phyloP scores from a whole-genome alignment of 2,329 filamentous ascomycete genomes.

The Claviceps citrina region DNA sequence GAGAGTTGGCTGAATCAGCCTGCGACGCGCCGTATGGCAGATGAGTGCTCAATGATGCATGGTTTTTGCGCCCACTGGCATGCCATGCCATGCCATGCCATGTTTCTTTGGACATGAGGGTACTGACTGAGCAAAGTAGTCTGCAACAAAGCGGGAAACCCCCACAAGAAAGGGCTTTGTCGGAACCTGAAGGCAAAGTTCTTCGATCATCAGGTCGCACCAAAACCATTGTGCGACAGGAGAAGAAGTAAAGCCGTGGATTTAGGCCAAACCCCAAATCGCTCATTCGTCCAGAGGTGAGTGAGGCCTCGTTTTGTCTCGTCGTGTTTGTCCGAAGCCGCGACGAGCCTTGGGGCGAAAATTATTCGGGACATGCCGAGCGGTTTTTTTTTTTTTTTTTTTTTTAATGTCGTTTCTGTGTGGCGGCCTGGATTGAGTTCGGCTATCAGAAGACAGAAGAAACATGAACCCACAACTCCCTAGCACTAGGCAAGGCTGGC shows the following conservation, averaged over 20 bases:
- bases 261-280: not conserved
- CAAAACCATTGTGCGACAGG: conserved; percentile 8
- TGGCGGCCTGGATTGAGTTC: not conserved
- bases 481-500: no score
- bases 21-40: not conserved
- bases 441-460: no score
- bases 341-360: not conserved
- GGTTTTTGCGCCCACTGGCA: not conserved
- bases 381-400: no score
- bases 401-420: not conserved
- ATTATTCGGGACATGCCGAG: conserved; percentile 7
- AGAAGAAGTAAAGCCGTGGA: conserved; percentile 6
- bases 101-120: not conserved
- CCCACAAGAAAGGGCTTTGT: conserved; percentile 4
- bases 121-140: conserved; percentile 2
- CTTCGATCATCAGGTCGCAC: conserved; percentile 6
- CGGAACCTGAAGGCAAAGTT: conserved; percentile 5
- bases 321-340: not conserved
- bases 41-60: not conserved
- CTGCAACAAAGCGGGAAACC: conserved; percentile 11
- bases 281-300: not conserved
- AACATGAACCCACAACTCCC: no score
- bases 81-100: no score
- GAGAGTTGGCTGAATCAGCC: not conserved
- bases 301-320: not conserved